phyloP scores from a whole-genome alignment of 768 basidiomycete genomes.

The Suillus hirtellus region DNA sequence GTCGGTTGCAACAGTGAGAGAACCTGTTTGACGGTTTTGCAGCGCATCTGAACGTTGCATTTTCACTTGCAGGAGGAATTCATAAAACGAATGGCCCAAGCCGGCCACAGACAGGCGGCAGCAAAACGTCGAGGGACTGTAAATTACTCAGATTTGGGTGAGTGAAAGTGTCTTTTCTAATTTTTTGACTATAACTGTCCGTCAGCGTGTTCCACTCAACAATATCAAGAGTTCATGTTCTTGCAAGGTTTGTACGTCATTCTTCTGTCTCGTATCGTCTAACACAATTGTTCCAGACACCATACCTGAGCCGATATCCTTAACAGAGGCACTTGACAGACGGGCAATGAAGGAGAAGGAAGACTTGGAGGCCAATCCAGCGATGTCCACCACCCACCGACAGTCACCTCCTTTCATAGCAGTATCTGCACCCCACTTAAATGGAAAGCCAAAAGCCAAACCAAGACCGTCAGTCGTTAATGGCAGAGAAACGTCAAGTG shows the following conservation, averaged over 20 bases:
- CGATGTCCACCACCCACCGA: constrained; percentile 39
- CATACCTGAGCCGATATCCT: constrained; percentile 60
- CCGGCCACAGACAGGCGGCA: constrained; percentile 65
- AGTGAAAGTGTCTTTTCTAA: constrained; percentile 23
- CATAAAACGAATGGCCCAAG: constrained; percentile 70
- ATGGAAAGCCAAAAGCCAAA: constrained; percentile 42
- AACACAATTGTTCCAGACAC: constrained; percentile 46
- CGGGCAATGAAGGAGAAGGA: constrained; percentile 54
- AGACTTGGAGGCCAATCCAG: constrained; percentile 60
- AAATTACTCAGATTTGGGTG: constrained; percentile 77
- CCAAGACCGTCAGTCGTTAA: constrained; percentile 34
- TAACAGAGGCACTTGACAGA: constrained; percentile 59
- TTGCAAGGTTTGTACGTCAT: constrained; percentile 49
- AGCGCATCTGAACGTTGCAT: constrained; percentile 3
- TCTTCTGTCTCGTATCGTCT: constrained; percentile 9
- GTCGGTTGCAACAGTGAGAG: constrained; percentile 70
- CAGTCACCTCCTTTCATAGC: constrained; percentile 23
- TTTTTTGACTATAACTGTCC: constrained; percentile 12
- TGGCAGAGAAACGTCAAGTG: constrained; percentile 34
- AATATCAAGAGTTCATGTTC: constrained; percentile 71
- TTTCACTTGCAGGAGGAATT: constrained; percentile 71
- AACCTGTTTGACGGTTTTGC: constrained; percentile 21
- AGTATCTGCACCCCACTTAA: constrained; percentile 27
- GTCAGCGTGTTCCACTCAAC: constrained; percentile 57
- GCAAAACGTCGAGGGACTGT: constrained; percentile 58